These are phyloP conservation scores for Ganoderma multipileum DNA, from an alignment of 1,284 basidiomycete species.

Conservation along the genomic window DNA sequence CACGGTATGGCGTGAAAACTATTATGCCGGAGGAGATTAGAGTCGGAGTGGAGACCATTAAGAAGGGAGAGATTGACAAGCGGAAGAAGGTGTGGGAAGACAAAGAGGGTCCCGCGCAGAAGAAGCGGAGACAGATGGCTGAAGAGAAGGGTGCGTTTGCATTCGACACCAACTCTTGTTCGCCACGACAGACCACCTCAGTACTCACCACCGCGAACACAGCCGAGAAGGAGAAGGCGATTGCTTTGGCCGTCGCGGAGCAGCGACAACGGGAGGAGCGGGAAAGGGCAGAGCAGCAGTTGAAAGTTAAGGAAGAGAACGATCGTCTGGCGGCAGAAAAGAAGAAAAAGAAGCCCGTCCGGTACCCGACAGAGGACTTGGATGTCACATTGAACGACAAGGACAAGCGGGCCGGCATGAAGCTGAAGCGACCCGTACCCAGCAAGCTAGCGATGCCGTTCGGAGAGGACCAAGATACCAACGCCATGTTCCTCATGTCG, in stretches of 20 bases:
- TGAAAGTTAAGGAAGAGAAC: constrained; percentile 72
- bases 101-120: constrained; percentile 77
- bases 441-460: constrained; percentile 76
- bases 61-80: constrained; percentile 89
- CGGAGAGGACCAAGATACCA: constrained; percentile 70
- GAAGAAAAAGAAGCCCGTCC: constrained; percentile 89
- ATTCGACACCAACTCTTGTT: not conserved
- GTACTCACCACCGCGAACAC: constrained; percentile 5
- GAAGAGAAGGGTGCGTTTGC: constrained; percentile 70
- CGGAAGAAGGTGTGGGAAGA: constrained; percentile 89
- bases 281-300: constrained; percentile 71
- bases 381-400: constrained; percentile 79
- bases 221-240: constrained; percentile 42
- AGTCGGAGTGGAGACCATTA: constrained; percentile 78
- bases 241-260: constrained; percentile 51
- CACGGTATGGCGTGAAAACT: constrained; percentile 82
- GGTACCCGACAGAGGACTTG: constrained; percentile 86
- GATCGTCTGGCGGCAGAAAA: constrained; percentile 75
- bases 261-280: constrained; percentile 72
- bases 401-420: constrained; percentile 80
- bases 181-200: not conserved
- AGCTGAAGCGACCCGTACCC: constrained; percentile 73
- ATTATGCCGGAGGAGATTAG: constrained; percentile 88
- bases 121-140: constrained; percentile 83
- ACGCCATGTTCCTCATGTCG: constrained; percentile 86